Base-by-base conservation (phyloP, 2,329 filamentous ascomycete species). In the Aspergillus neotritici region DNA sequence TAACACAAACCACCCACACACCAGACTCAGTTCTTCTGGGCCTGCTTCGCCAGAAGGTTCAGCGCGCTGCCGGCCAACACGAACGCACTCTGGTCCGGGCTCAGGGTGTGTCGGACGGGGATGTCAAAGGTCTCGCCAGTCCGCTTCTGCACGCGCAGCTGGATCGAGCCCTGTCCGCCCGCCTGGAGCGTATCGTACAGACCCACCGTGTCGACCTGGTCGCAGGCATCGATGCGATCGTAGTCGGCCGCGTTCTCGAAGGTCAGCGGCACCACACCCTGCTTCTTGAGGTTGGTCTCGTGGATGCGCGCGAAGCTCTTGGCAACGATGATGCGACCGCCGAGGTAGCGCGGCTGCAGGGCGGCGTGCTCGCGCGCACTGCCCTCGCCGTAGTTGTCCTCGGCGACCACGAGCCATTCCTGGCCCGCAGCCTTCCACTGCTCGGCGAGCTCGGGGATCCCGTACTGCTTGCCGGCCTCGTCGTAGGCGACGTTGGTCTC, bases 361-460 rank as follows among this genome's bases (percentile, higher is more conserved):
- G 89, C 89, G 15, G 89, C 89, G 69, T 95, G 89, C 66, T 95
- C 89, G 52, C 89, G 80, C 2, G 89, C 88, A 40, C 84, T 89
- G 13, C 89, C 89, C 67, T 95, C 89, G 53, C 90, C 89, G 71
- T 95, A 95, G 77, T 98, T 98, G 72, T 94, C 88, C 73, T 98
- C 93, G 13, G 91, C 93, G 21, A 98, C 87, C 10, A 97, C 89
- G 44, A 97, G 79, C 93, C 93, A 98, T 49, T 86, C 79, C 55
- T 80, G 79, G 7, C 79, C 80, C 52, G 82, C 73, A 15, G 78
- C 74, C 65, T 88, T 88, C 91, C 91, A 98, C 53, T 80, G 78
- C 63, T 81, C 80, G 1, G 84, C 93, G 10, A 98, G 81, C 50
- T 93, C 88, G 3, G 91, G 91, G 62, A 97, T 96, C 28, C 86